Evolutionary conservation across 352 stramenopile genomes (phyloP).

Genomic region (Phytophthora europaea): DNA sequence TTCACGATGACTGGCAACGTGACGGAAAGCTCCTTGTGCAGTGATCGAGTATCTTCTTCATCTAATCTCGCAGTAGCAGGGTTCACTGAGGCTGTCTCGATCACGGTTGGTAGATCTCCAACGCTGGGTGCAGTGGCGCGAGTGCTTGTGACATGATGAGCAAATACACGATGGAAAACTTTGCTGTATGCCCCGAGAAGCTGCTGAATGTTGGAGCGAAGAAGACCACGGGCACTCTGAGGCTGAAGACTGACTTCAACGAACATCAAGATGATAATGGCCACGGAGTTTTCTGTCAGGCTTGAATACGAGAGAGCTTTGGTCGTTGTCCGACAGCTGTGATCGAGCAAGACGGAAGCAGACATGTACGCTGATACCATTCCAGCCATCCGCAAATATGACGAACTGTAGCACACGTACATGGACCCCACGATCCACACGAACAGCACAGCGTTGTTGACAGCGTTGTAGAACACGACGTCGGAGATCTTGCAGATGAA

Average conservation of each 20-base stretch:
- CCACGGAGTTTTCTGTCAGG: slow-evolving; percentile 72
- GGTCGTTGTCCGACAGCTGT: slow-evolving; percentile 45
- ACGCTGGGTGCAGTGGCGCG: slow-evolving; percentile 15
- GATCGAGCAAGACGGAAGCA: slow-evolving; percentile 63
- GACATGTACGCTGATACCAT: slow-evolving; percentile 81
- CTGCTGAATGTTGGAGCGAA: slow-evolving; percentile 67
- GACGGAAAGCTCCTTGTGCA: slow-evolving; percentile 54
- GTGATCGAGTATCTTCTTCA: slow-evolving; percentile 33
- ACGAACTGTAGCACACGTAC: slow-evolving; percentile 77
- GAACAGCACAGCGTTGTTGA: slow-evolving; percentile 76
- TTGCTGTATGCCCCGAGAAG: slow-evolving; percentile 53
- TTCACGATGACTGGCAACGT: slow-evolving; percentile 48
- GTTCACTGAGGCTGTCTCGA: slow-evolving; percentile 11
- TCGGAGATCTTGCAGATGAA: slow-evolving; percentile 70
- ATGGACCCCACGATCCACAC: slow-evolving; percentile 72
- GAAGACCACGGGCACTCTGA: slow-evolving; percentile 57
- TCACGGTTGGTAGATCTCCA: slow-evolving; percentile 21
- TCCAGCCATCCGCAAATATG: slow-evolving; percentile 61
- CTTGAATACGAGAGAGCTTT: slow-evolving; percentile 63
- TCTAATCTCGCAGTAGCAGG: slow-evolving; percentile 27
- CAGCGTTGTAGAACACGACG: slow-evolving; percentile 54
- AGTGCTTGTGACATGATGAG: slow-evolving; percentile 57
- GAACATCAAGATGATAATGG: slow-evolving; percentile 76
- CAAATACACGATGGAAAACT: slow-evolving; percentile 57
- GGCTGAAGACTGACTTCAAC: slow-evolving; percentile 61